Evolutionary conservation across 352 stramenopile genomes (phyloP).

Genomic region (Phytophthora constricta): DNA sequence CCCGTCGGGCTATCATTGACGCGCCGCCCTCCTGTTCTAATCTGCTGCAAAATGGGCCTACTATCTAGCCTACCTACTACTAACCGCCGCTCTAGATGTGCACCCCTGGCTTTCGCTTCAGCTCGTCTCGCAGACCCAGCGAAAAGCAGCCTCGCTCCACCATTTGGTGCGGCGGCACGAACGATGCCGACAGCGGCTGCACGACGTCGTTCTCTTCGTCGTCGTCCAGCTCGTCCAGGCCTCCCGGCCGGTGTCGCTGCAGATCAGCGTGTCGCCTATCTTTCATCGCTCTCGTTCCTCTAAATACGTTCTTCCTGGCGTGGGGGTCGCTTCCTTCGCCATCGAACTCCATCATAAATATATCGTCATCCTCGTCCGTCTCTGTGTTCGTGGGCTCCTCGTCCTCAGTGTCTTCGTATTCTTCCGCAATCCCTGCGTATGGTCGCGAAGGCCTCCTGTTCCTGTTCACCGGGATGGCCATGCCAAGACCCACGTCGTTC

Average conservation of each 20-base stretch:
- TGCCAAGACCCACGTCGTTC: background rate
- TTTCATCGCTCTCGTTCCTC: conserved; percentile 18
- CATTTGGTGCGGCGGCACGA: conserved; percentile 79
- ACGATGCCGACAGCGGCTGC: conserved; percentile 58
- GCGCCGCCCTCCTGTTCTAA: conserved; percentile 1
- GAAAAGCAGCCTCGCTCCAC: conserved; percentile 77
- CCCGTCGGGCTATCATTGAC: conserved; percentile 22
- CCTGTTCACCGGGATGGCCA: conserved; percentile 6
- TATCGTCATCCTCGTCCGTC: conserved; percentile 57
- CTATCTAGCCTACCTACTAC: conserved; percentile 22
- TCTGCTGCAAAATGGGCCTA: conserved; percentile 15
- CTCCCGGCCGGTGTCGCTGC: conserved; percentile 18
- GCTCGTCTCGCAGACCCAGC: conserved; percentile 67
- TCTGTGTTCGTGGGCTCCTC: conserved; percentile 46
- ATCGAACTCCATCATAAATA: conserved; percentile 87
- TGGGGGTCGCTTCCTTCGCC: conserved; percentile 26
- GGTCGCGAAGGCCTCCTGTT: conserved; percentile 21
- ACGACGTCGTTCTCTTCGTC: conserved; percentile 36
- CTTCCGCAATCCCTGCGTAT: conserved; percentile 41
- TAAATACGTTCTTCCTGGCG: conserved; percentile 36
- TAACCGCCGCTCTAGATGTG: conserved; percentile 18
- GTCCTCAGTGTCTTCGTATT: conserved; percentile 51
- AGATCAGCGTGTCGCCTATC: conserved; percentile 13
- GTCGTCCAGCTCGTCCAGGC: conserved; percentile 32
- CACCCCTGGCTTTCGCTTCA: conserved; percentile 62